phyloP scores from a whole-genome alignment of 1,139 yeast genomes.

The Scheffersomyces segobiensis region DNA sequence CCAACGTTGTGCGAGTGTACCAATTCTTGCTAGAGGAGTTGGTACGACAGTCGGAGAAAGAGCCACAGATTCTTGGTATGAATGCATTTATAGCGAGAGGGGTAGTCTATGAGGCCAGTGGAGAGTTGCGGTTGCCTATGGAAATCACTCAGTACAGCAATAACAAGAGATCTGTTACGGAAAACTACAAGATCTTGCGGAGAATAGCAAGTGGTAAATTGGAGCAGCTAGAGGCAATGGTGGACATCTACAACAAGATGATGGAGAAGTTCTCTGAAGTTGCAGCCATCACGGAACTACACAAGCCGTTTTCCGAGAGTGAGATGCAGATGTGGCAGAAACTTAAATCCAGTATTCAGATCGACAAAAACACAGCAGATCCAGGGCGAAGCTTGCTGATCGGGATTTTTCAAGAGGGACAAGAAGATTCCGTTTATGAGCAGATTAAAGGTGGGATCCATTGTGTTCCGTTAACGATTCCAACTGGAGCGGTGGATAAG shows the following conservation, averaged over 20 bases:
- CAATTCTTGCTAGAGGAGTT: conserved; percentile 6
- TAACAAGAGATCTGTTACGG: conserved; percentile 17
- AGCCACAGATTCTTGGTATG: background rate
- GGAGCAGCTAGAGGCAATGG: conserved; percentile 7
- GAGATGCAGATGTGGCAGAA: no score
- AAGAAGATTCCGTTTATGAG: no score
- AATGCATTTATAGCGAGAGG: conserved; percentile 23
- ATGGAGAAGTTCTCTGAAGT: background rate
- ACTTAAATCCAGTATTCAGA: no score
- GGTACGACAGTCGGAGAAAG: conserved; percentile 2
- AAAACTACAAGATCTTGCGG: conserved; percentile 29
- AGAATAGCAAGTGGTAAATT: conserved; percentile 18
- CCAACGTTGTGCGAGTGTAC: conserved; percentile 3
- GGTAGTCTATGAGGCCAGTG: conserved; percentile 24
- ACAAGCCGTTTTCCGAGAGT: no score
- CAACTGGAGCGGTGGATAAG: conserved; percentile 2
- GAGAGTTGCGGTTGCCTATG: conserved; percentile 21
- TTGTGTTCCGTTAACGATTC: background rate
- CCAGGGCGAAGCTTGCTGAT: no score
- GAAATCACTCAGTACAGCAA: conserved; percentile 15
- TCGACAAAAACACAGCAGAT: no score
- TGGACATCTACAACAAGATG: conserved; percentile 2
- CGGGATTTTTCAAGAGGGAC: no score
- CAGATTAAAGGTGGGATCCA: no score
- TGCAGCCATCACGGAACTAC: no score